Evolutionary conservation across 1,284 basidiomycete genomes (phyloP).

Genomic region (Wolfiporia cocos): DNA sequence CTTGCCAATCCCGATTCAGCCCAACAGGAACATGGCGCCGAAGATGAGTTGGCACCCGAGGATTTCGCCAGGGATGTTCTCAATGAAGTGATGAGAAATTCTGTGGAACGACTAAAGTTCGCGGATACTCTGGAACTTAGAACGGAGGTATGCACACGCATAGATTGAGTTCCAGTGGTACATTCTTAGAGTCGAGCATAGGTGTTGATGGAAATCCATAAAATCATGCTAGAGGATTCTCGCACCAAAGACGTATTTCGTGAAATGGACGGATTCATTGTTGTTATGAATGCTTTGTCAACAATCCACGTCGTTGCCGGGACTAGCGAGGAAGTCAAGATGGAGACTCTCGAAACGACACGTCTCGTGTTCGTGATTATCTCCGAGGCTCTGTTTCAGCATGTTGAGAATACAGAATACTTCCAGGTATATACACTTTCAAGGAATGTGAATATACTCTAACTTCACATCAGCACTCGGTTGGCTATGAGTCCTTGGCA

Average conservation of each 20-base stretch:
- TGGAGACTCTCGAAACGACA: constrained; percentile 46
- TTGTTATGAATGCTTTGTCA: constrained; percentile 64
- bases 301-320: constrained; percentile 34
- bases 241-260: constrained; percentile 70
- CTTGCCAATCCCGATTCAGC: constrained; percentile 16
- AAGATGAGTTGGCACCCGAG: constrained; percentile 49
- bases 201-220: constrained; percentile 56
- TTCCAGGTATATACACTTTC: constrained; percentile 57
- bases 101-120: constrained; percentile 58
- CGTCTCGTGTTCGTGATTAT: constrained; percentile 55
- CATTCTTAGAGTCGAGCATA: no score
- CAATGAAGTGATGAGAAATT: constrained; percentile 62
- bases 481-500: constrained; percentile 59
- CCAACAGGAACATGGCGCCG: constrained; percentile 15
- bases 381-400: constrained; percentile 54
- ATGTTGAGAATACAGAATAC: constrained; percentile 51
- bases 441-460: background rate
- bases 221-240: constrained; percentile 51
- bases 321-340: constrained; percentile 34
- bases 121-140: constrained; percentile 39
- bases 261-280: constrained; percentile 73
- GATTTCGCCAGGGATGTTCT: constrained; percentile 69
- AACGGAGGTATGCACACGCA: constrained; percentile 44
- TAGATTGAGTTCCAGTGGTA: no score
- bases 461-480: constrained; percentile 40